These are phyloP conservation scores for Ogataea zsoltii DNA, from an alignment of 805 yeast genomes.

Conservation along the genomic window DNA sequence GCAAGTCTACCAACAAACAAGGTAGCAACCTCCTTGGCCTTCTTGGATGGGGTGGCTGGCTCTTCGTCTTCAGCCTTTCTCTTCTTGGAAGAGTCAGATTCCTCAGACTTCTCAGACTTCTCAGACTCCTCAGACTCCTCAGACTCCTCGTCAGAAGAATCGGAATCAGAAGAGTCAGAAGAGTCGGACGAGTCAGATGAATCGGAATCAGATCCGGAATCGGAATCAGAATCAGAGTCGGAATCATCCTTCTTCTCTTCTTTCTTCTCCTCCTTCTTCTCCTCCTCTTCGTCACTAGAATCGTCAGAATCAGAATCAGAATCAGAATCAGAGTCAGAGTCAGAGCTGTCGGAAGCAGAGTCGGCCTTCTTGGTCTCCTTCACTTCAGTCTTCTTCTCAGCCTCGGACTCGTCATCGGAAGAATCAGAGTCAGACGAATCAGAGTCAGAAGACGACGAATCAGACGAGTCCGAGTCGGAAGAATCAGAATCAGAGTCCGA, in stretches of 20 bases:
- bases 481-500: slow-evolving; percentile 11
- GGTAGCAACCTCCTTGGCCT: slow-evolving; percentile 74
- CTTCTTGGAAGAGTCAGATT: slow-evolving; percentile 34
- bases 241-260: slow-evolving; percentile 21
- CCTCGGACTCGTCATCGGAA: slow-evolving; percentile 22
- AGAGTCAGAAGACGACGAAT: slow-evolving; percentile 6
- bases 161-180: slow-evolving; percentile 24
- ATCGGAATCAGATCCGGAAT: background rate
- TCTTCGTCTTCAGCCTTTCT: slow-evolving; percentile 43
- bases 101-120: slow-evolving; percentile 23
- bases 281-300: slow-evolving; percentile 29
- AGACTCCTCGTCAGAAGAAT: slow-evolving; percentile 29
- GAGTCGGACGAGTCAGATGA: slow-evolving; percentile 6
- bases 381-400: slow-evolving; percentile 22
- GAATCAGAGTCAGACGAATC: slow-evolving; percentile 19
- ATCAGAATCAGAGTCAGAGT: background rate
- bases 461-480: slow-evolving; percentile 8
- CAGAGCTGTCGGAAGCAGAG: slow-evolving; percentile 12
- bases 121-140: slow-evolving; percentile 31
- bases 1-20: slow-evolving; percentile 96
- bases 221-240: slow-evolving; percentile 9
- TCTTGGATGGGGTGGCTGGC: slow-evolving; percentile 51
- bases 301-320: slow-evolving; percentile 15
- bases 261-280: slow-evolving; percentile 29
- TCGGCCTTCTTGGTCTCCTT: slow-evolving; percentile 28